phyloP scores from a whole-genome alignment of 1,284 basidiomycete genomes.

The Xerocomus nothofagi region DNA sequence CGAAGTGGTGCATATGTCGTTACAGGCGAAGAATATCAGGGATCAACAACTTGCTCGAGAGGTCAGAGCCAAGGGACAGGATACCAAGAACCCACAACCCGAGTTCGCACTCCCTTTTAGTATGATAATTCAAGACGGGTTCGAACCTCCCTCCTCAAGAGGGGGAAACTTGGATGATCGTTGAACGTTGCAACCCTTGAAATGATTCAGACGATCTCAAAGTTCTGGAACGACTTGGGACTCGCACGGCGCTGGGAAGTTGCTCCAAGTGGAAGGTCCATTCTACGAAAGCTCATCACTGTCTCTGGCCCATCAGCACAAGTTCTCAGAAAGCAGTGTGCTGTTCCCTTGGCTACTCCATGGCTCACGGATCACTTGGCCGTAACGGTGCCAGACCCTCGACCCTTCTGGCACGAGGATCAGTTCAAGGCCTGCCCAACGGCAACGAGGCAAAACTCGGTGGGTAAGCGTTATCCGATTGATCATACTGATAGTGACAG shows the following conservation, averaged over 20 bases:
- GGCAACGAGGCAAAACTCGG: background rate
- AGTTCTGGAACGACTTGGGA: background rate
- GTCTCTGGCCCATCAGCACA: background rate
- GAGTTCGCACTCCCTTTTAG: constrained; percentile 4
- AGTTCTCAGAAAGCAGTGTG: background rate
- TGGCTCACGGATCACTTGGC: background rate
- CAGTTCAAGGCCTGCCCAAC: background rate
- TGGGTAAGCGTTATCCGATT: constrained; percentile 1
- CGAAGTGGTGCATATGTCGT: constrained; percentile 7
- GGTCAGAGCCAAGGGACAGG: background rate
- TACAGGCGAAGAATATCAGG: background rate
- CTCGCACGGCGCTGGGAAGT: too few species aligned
- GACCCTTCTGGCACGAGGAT: constrained; percentile 1
- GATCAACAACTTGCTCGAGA: background rate
- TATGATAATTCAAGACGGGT: background rate
- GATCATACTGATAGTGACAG: constrained; percentile 10
- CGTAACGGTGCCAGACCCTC: background rate
- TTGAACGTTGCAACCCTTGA: constrained; percentile 3
- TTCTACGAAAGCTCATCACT: background rate
- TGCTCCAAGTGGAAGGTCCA: background rate
- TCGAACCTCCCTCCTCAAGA: background rate
- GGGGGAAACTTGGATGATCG: background rate
- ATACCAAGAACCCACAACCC: background rate
- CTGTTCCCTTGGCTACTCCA: background rate
- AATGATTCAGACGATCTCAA: constrained; percentile 6